A percentile compares a stretch with the other conserved stretches of the same genome.
These are phyloP conservation scores for Aspergillus sp. DNA, from an alignment of 2,329 filamentous ascomycete genomes.

Conservation along the genomic window DNA sequence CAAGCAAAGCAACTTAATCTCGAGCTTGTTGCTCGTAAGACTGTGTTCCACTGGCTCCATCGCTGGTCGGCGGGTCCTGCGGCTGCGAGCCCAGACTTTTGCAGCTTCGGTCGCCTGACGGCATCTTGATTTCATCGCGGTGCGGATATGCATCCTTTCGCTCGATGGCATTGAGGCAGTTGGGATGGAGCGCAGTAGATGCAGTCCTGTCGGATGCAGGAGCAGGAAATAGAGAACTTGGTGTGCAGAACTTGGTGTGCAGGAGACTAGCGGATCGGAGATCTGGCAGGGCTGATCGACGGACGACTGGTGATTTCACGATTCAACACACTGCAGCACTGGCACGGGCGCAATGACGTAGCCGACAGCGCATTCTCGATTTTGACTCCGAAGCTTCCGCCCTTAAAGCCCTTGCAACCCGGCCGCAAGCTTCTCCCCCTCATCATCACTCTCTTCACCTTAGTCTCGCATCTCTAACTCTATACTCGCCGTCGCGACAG, in stretches of 20 bases:
- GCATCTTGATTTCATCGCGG: background rate
- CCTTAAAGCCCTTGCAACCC: constrained; percentile 21
- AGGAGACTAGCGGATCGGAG: background rate
- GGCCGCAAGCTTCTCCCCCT: background rate
- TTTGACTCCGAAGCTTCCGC: constrained; percentile 29
- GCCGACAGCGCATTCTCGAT: constrained; percentile 8
- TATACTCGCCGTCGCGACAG: background rate
- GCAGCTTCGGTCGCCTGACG: background rate
- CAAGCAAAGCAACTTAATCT: background rate
- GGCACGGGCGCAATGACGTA: constrained; percentile 32
- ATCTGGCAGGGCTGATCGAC: background rate
- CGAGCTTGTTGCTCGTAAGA: background rate
- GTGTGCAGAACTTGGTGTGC: no score
- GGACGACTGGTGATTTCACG: constrained; percentile 27
- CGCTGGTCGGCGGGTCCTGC: background rate
- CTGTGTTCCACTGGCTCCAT: background rate
- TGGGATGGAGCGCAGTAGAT: background rate
- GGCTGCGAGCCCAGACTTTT: background rate
- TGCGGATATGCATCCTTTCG: background rate
- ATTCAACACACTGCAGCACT: constrained; percentile 14
- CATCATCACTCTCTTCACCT: constrained; percentile 2
- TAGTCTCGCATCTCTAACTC: constrained; percentile 1
- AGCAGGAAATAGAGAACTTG: no score
- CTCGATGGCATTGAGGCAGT: background rate
- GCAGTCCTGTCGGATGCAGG: no score